These are phyloP conservation scores for Penicillium concentricum DNA, from an alignment of 2,329 filamentous ascomycete genomes.

Conservation along the genomic window DNA sequence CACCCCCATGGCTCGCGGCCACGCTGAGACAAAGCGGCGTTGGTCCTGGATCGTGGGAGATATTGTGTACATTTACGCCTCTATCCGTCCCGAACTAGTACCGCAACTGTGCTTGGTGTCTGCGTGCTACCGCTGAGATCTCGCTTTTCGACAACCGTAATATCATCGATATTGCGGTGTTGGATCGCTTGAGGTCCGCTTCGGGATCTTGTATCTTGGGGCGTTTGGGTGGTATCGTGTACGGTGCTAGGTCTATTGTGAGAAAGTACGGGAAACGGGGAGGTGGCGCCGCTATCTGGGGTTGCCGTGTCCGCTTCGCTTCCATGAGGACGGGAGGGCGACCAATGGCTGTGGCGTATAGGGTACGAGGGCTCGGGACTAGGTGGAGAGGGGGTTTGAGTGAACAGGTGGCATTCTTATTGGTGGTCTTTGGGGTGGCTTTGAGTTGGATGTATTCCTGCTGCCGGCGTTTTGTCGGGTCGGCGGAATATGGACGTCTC, in stretches of 20 bases:
- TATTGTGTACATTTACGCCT: slow-evolving; percentile 24
- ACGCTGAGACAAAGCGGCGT: slow-evolving; percentile 1
- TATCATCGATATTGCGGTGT: neutral
- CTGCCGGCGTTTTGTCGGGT: slow-evolving; percentile 1
- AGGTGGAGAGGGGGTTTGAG: neutral
- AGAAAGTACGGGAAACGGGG: neutral
- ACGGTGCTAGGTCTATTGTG: slow-evolving; percentile 10
- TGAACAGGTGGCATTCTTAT: neutral
- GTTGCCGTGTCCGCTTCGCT: slow-evolving; percentile 41
- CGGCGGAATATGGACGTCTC: neutral
- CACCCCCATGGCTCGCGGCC: slow-evolving; percentile 20
- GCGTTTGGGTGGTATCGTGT: slow-evolving; percentile 13
- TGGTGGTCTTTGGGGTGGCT: neutral
- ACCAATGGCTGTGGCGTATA: slow-evolving; percentile 46
- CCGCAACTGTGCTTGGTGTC: neutral
- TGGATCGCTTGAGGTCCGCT: neutral
- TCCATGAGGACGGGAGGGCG: slow-evolving; percentile 42
- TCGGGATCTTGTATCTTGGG: neutral
- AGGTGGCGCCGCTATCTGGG: slow-evolving; percentile 36
- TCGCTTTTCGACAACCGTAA: neutral
- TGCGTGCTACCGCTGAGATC: neutral
- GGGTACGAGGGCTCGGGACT: slow-evolving; percentile 6
- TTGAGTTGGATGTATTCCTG: neutral
- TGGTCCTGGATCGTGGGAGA: slow-evolving; percentile 7
- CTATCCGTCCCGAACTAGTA: neutral